These are phyloP conservation scores for Akebia trifoliata DNA, from an alignment of 164 flowering plant genomes.

Conservation along the genomic window DNA sequence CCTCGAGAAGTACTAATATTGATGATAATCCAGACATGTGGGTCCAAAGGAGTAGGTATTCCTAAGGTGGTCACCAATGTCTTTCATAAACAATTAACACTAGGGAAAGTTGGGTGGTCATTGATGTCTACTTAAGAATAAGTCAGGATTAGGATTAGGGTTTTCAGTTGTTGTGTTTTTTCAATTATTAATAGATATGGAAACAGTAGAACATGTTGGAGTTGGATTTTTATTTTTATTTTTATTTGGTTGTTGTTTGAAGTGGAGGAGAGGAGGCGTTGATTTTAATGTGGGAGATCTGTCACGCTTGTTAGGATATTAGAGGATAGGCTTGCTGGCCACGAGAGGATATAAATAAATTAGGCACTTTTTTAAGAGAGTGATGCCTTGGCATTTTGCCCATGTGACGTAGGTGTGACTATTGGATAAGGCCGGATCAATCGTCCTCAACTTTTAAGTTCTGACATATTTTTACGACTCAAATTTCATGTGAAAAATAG, in stretches of 20 bases:
- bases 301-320: neutral
- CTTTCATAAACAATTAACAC: neutral
- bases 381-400: neutral
- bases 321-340: conserved; percentile 6
- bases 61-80: neutral
- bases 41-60: neutral
- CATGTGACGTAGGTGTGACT: neutral
- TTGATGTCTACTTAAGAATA: neutral
- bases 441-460: no score
- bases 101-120: conserved; percentile 1
- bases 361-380: neutral
- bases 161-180: neutral
- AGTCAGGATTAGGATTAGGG: neutral
- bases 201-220: conserved; percentile 14
- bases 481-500: no score
- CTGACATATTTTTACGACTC: no score
- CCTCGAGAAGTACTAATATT: no score
- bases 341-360: neutral
- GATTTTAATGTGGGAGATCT: conserved; percentile 10
- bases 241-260: neutral
- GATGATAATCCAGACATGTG: neutral
- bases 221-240: conserved; percentile 2
- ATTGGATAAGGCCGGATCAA: no score
- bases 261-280: conserved; percentile 3
- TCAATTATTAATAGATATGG: neutral